A percentile compares a stretch with the other conserved stretches of the same genome.
Conservation (phyloP, 352 stramenopile species). For the Phytopythium aichiense region DNA sequence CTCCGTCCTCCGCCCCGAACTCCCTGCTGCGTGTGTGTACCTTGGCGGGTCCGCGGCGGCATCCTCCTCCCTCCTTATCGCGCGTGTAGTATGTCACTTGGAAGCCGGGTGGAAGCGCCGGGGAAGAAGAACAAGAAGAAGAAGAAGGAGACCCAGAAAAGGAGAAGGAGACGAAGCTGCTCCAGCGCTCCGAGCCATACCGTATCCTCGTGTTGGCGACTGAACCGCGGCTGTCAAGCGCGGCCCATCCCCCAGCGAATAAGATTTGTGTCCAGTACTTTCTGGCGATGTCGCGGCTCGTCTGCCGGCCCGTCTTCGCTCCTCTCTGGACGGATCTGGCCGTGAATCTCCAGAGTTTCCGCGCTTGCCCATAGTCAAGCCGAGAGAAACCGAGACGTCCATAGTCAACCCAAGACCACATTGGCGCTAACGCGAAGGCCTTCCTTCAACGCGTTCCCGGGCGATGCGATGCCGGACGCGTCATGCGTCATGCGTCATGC, state of each 20-base stretch:
- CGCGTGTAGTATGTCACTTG: background rate
- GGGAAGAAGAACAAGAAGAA: background rate
- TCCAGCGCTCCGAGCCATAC: background rate
- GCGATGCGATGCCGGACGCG: no score
- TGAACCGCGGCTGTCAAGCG: constrained; percentile 4
- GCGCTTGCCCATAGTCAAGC: background rate
- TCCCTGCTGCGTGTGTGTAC: no score
- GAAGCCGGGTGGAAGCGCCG: background rate
- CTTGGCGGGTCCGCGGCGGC: no score
- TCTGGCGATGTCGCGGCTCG: background rate
- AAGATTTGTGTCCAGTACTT: constrained; percentile 6
- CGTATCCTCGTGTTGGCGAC: background rate
- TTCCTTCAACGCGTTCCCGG: no score
- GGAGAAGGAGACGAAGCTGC: no score
- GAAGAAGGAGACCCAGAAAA: background rate
- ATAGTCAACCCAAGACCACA: no score
- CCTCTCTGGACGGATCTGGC: background rate
- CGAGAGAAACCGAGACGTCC: background rate
- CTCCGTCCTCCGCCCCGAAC: background rate
- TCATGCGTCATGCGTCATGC: no score
- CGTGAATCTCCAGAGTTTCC: background rate
- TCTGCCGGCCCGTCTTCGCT: background rate
- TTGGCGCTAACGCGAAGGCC: no score
- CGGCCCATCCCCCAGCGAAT: background rate
- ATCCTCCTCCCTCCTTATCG: background rate